Base-by-base conservation (phyloP, 2,329 filamentous ascomycete species). In the Cryphonectria naterciae region DNA sequence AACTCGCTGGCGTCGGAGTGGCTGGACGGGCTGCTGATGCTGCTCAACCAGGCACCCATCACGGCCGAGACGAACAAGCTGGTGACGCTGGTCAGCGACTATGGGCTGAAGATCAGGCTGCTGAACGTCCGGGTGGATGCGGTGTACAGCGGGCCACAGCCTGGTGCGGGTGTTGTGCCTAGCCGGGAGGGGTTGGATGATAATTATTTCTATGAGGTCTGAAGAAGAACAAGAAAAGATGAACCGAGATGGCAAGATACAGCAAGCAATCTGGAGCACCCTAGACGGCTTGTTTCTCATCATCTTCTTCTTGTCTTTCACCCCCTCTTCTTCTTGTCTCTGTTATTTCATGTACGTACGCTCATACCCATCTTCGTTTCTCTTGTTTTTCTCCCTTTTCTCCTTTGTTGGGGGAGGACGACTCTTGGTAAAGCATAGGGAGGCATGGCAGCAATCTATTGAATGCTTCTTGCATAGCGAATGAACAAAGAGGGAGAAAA, bases 51-150 rank as follows among this genome's bases (percentile, higher is more conserved):
- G 81, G 90, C 95, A 71, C 96, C 96, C 28, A 98, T 99, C 78
- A 99, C 96, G n/a, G 89, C 94, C 2, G 95, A 98, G 82, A 98
- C 96, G 49, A 95, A 92, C 79, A 97, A 96, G 80, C 84, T 98
- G 73, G 91, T 98, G 68, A 90, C 91, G 69, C 84, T 98, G 76
- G 93, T 98, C 72, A 90, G 91, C 77, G 93, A 97, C 75, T 98
- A 97, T 79, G 95, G 96, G 5, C 84, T 98, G 74, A 97, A 97
- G 84, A 97, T 99, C 73, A 86, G 96, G 56, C 83, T 99, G 78
- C 84, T 99, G 76, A 99, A 98, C 80, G 92, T 99, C 58, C 86
- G 94, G 69, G 92, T 95, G 82, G 94, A 98, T 79, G 92, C 89
- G 66, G 86, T 85, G 7, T 88, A 97, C 78, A 88, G 91, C 62